Evolutionary conservation across 345 rosid species (phyloP).

Genomic region (Populus tremula): DNA sequence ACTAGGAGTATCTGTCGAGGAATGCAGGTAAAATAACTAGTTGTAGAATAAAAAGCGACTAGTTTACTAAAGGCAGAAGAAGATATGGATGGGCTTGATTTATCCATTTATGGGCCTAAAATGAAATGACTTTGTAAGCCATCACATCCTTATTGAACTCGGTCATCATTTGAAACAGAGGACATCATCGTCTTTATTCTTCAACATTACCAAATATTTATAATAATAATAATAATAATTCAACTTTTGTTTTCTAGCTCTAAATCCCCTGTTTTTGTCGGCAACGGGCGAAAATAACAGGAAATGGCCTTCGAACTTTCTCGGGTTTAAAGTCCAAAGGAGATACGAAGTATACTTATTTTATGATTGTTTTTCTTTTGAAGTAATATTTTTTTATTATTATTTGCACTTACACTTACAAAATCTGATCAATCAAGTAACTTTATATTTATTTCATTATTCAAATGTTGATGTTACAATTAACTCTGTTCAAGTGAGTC

Average conservation of each 20-base stretch:
- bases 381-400: no score
- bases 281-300: not conserved
- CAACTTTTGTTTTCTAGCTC: not conserved
- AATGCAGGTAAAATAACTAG: no score
- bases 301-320: not conserved
- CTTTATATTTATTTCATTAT: no score
- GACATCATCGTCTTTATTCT: no score
- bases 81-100: not conserved
- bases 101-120: not conserved
- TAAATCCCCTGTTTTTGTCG: not conserved
- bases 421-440: no score
- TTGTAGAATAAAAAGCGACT: not conserved
- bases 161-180: not conserved
- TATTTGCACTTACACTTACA: no score
- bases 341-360: no score
- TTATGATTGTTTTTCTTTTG: no score
- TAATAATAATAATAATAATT: not conserved
- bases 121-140: not conserved
- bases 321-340: not conserved
- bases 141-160: not conserved
- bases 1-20: no score
- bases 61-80: not conserved
- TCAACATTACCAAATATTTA: no score
- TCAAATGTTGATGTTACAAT: no score
- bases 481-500: no score